These are phyloP conservation scores for Wallacemonas sp. DNA, from an alignment of 208 protist species.

Conservation along the genomic window DNA sequence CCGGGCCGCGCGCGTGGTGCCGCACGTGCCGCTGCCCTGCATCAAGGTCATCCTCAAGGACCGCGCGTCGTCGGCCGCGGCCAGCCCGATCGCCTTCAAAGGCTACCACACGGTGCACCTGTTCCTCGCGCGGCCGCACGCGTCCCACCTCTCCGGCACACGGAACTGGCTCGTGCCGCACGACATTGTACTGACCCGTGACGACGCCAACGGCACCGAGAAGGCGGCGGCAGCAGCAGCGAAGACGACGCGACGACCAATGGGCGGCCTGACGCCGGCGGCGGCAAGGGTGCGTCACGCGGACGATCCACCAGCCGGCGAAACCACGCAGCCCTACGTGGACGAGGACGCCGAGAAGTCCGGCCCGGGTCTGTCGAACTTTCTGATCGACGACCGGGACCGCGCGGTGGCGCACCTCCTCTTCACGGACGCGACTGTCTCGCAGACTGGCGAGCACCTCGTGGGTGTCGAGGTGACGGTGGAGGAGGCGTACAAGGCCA, in stretches of 20 bases:
- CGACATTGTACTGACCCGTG: not conserved
- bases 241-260: no score
- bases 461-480: slow-evolving; percentile 60
- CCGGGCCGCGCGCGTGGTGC: slow-evolving; percentile 42
- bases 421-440: slow-evolving; percentile 48
- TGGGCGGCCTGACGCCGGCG: no score
- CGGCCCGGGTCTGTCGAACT: not conserved
- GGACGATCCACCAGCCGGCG: not conserved
- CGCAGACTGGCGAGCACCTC: slow-evolving; percentile 61
- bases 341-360: not conserved
- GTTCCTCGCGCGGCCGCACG: slow-evolving; percentile 51
- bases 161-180: slow-evolving; percentile 24
- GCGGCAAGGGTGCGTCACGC: no score
- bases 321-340: slow-evolving; percentile 12
- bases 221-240: no score
- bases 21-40: slow-evolving; percentile 40
- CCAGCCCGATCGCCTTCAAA: slow-evolving; percentile 20
- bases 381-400: not conserved
- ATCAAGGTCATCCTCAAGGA: slow-evolving; percentile 55
- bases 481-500: slow-evolving; percentile 43
- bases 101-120: slow-evolving; percentile 42
- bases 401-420: slow-evolving; percentile 1
- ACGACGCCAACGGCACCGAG: no score
- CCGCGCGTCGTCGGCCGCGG: not conserved
- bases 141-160: slow-evolving; percentile 40